phyloP scores from a whole-genome alignment of 1,139 yeast species.

The Scheffersomyces titani region DNA sequence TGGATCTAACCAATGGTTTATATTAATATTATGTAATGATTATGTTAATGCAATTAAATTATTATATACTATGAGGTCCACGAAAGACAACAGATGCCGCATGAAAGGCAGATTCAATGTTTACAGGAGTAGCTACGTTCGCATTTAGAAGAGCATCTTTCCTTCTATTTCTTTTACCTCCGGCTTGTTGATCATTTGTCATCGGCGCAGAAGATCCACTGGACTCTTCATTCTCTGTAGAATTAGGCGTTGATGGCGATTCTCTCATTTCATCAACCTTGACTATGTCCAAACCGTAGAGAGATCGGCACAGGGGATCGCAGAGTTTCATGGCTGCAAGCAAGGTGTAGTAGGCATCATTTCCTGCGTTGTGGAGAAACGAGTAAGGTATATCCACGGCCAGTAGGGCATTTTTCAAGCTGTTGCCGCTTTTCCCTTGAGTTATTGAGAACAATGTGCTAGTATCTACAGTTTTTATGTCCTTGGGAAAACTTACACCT shows the following conservation, averaged over 20 bases:
- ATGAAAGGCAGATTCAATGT: background rate
- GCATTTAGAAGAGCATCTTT: background rate
- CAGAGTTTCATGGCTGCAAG: constrained; percentile 51
- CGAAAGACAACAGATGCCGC: background rate
- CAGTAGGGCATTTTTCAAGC: constrained; percentile 53
- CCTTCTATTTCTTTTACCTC: background rate
- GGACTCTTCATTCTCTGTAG: background rate
- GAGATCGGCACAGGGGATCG: constrained; percentile 41
- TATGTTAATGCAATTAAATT: background rate
- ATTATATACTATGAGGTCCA: background rate
- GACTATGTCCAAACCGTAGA: background rate
- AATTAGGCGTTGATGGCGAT: background rate
- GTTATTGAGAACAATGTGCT: constrained; percentile 47
- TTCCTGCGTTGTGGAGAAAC: constrained; percentile 78
- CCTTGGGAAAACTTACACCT: constrained; percentile 48
- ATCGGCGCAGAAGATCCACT: background rate
- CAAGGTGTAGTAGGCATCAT: constrained; percentile 74
- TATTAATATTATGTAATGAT: background rate
- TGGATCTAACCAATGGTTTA: constrained; percentile 15
- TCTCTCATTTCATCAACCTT: background rate
- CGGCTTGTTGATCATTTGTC: background rate
- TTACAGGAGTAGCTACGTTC: background rate
- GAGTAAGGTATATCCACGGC: constrained; percentile 60
- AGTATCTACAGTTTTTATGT: constrained; percentile 51
- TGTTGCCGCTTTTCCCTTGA: constrained; percentile 44